A percentile compares a stretch with the other conserved stretches of the same genome.
phyloP scores from a whole-genome alignment of 2,329 filamentous ascomycete species.

The Claviceps sorghi region DNA sequence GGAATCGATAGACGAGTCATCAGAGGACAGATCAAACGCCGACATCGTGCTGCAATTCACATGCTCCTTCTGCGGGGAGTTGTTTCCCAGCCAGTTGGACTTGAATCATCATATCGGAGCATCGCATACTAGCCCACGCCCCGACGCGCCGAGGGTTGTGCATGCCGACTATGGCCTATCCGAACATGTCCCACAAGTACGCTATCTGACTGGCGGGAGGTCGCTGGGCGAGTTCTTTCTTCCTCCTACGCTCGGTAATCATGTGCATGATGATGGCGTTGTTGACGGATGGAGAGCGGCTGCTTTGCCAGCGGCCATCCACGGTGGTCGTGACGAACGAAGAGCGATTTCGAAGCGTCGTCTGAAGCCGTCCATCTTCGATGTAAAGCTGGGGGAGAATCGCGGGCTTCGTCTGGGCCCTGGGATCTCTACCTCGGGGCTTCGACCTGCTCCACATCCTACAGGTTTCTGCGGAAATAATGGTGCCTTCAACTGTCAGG shows the following conservation, averaged over 20 bases:
- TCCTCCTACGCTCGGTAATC: not conserved
- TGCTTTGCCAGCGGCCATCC: not conserved
- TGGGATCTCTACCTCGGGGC: not conserved
- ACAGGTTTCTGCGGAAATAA: not conserved
- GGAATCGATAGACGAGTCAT: conserved; percentile 5
- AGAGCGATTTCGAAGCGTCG: not conserved
- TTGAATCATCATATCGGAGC: not conserved
- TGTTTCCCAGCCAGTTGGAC: not conserved
- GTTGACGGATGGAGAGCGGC: not conserved
- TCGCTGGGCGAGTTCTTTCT: not conserved
- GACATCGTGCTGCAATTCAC: not conserved
- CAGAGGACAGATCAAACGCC: not conserved
- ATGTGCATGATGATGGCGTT: not conserved
- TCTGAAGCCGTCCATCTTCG: not conserved
- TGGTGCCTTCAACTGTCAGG: not conserved
- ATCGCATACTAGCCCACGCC: not conserved
- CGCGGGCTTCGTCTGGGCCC: not conserved
- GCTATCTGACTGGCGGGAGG: not conserved
- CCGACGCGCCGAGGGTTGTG: not conserved
- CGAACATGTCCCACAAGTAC: not conserved
- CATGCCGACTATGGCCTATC: not conserved
- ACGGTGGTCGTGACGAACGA: not conserved
- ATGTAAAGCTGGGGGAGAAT: not conserved
- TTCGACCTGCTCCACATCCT: not conserved
- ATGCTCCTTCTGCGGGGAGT: not conserved